A percentile compares a stretch with the other conserved stretches of the same genome.
These are phyloP conservation scores for Ramaria sp. DNA, from an alignment of 768 basidiomycete species.

Conservation along the genomic window DNA sequence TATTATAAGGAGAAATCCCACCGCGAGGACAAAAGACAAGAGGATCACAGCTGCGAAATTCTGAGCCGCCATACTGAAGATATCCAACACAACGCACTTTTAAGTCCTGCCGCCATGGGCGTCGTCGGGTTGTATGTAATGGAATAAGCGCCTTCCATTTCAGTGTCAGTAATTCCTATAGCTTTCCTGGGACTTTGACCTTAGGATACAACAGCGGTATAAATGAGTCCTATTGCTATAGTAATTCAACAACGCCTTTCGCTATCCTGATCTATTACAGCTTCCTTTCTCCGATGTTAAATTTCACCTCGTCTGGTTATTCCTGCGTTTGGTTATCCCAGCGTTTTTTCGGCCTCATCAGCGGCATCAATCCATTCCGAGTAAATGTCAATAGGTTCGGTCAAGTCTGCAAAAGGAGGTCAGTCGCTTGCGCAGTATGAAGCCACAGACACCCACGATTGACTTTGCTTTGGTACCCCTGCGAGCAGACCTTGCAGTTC, in stretches of 20 bases:
- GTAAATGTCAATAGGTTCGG: conserved; percentile 82
- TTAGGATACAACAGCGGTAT: too few relatives aligned
- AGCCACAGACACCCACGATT: conserved; percentile 47
- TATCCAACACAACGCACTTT: conserved; percentile 39
- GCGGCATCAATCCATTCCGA: conserved; percentile 90
- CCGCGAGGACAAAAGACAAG: conserved; percentile 92
- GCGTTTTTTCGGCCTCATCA: conserved; percentile 59
- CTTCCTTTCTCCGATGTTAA: too few relatives aligned
- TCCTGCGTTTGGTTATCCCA: not conserved
- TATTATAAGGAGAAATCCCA: conserved; percentile 97
- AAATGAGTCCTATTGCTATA: too few relatives aligned
- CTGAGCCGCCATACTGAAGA: not conserved
- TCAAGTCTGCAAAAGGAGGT: conserved; percentile 47
- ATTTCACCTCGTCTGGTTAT: too few relatives aligned
- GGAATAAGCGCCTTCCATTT: not conserved
- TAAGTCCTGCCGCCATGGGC: conserved; percentile 52
- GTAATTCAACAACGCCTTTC: too few relatives aligned
- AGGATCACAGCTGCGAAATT: conserved; percentile 76
- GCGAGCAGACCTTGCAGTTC: conserved; percentile 77
- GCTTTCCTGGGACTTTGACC: too few relatives aligned
- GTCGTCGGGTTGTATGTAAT: not conserved
- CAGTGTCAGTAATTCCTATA: not conserved
- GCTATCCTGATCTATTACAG: too few relatives aligned
- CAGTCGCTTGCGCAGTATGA: not conserved
- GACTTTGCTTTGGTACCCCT: conserved; percentile 78